Evolutionary conservation across 371 early-diverging fungal genomes (phyloP).

Genomic region (Dichotomocladium elegans): DNA sequence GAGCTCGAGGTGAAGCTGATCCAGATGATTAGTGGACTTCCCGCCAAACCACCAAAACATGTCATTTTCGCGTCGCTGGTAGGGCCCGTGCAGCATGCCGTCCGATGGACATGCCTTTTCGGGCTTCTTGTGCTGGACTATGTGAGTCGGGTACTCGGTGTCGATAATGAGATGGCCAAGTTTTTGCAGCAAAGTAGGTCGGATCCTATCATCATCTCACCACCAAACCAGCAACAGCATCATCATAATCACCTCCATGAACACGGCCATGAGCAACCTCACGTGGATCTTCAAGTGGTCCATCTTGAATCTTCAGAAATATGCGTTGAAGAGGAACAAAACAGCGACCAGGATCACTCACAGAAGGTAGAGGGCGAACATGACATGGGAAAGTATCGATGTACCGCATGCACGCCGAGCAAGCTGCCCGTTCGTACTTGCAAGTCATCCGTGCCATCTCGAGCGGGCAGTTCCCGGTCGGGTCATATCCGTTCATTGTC

Average conservation of each 20-base stretch:
- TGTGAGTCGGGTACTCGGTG: constrained; percentile 23
- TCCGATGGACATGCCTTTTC: constrained; percentile 25
- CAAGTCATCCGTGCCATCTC: constrained; percentile 3
- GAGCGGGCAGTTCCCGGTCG: not conserved
- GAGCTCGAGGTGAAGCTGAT: constrained; percentile 30
- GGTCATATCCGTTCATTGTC: constrained; percentile 4
- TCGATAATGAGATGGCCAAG: constrained; percentile 33
- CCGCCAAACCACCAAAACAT: constrained; percentile 5
- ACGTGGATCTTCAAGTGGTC: no score
- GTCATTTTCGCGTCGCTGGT: not conserved
- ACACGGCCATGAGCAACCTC: no score
- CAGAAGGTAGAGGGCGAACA: no score
- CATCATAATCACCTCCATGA: not conserved
- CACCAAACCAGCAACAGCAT: no score
- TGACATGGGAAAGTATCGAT: no score
- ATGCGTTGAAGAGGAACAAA: no score
- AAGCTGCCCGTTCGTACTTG: not conserved
- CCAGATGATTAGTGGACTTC: constrained; percentile 19
- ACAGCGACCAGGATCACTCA: no score
- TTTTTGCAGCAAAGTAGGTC: no score
- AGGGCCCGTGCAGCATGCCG: constrained; percentile 3
- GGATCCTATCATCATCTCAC: no score
- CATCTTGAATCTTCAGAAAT: no score
- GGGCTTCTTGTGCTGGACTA: constrained; percentile 24
- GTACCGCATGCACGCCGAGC: not conserved